Conservation (phyloP, 2,329 filamentous ascomycete species). For the Stemphylium vesicarium region DNA sequence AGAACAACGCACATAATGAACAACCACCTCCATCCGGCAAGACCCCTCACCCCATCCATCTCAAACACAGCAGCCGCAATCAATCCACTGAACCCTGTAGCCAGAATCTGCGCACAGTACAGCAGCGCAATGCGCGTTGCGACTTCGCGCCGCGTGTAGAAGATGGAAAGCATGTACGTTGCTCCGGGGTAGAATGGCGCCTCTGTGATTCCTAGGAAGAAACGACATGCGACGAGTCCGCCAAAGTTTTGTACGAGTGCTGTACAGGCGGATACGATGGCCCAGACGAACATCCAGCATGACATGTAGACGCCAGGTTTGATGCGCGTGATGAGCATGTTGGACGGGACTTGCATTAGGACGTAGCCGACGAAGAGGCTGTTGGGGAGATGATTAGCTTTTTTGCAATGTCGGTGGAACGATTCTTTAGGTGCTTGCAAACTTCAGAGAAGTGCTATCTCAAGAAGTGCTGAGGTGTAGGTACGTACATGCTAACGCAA, state of each 20-base stretch:
- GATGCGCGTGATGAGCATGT: slow-evolving; percentile 51
- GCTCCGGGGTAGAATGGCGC: slow-evolving; percentile 64
- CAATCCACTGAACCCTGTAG: slow-evolving; percentile 53
- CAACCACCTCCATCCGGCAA: slow-evolving; percentile 50
- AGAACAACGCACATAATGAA: slow-evolving; percentile 46
- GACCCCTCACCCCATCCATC: slow-evolving; percentile 33
- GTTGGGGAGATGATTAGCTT: neutral
- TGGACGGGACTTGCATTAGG: slow-evolving; percentile 49
- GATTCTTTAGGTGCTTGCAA: too few species aligned
- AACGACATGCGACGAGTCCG: slow-evolving; percentile 40
- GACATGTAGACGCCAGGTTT: slow-evolving; percentile 42
- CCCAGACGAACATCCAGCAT: slow-evolving; percentile 47
- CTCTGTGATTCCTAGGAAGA: slow-evolving; percentile 42
- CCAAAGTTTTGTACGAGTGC: slow-evolving; percentile 43
- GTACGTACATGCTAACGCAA: slow-evolving; percentile 57
- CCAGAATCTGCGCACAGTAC: slow-evolving; percentile 50
- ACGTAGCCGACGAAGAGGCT: slow-evolving; percentile 58
- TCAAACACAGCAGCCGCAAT: slow-evolving; percentile 50
- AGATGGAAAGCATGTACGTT: slow-evolving; percentile 67
- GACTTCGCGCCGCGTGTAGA: slow-evolving; percentile 65
- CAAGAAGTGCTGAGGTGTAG: too few species aligned
- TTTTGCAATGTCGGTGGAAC: too few species aligned
- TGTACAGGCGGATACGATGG: slow-evolving; percentile 42
- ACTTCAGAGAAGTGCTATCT: too few species aligned
- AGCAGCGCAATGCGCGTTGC: slow-evolving; percentile 47